phyloP scores from a whole-genome alignment of 208 protist genomes.

The Acanthamoeba quina region DNA sequence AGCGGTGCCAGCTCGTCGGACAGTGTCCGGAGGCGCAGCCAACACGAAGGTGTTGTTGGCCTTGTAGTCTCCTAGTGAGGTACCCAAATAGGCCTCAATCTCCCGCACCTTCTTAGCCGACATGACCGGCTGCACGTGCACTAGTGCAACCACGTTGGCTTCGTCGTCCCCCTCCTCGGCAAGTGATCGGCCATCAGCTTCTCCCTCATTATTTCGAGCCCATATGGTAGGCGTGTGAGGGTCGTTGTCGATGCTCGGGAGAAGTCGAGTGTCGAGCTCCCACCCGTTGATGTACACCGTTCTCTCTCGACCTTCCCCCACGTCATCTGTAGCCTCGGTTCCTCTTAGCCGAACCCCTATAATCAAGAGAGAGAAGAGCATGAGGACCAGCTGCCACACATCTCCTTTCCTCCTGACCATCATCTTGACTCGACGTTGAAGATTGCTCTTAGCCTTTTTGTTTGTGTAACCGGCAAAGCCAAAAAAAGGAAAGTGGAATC shows the following conservation, averaged over 20 bases:
- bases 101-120: not conserved
- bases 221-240: not conserved
- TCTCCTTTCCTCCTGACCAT: too few relatives aligned
- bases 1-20: not conserved
- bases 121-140: constrained; percentile 1
- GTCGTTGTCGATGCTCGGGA: not conserved
- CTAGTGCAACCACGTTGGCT: not conserved
- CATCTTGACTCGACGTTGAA: too few relatives aligned
- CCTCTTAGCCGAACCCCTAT: too few relatives aligned
- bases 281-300: constrained; percentile 18
- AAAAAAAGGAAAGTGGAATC: too few relatives aligned
- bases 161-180: not conserved
- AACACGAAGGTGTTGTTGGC: constrained; percentile 45
- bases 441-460: too few relatives aligned
- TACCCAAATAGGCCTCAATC: constrained; percentile 26
- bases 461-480: too few relatives aligned
- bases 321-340: too few relatives aligned
- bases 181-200: not conserved
- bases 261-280: not conserved
- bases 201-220: not conserved
- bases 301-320: not conserved
- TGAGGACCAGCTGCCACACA: too few relatives aligned
- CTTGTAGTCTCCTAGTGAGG: not conserved
- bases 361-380: too few relatives aligned
- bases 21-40: not conserved